These are phyloP conservation scores for Xylariomycetidae sp. DNA, from an alignment of 2,329 filamentous ascomycete species.

Conservation along the genomic window DNA sequence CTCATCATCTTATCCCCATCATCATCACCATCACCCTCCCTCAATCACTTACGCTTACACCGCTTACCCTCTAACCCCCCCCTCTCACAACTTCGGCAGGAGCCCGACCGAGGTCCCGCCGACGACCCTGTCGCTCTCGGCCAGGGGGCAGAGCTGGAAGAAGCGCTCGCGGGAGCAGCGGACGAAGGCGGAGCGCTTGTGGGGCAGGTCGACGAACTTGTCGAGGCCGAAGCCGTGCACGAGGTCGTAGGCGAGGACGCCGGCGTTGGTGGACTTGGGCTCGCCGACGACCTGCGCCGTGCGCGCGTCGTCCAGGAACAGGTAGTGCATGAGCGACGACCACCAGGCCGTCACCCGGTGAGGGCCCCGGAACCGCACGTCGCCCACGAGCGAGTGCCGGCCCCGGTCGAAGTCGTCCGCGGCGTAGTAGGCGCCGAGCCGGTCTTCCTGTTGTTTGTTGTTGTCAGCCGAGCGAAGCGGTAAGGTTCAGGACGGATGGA, in stretches of 20 bases:
- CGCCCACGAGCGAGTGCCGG: conserved; percentile 54
- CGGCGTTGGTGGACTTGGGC: conserved; percentile 66
- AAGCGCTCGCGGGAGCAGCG: conserved; percentile 62
- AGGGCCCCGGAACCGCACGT: conserved; percentile 55
- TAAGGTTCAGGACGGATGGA: no score
- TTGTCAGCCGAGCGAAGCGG: no score
- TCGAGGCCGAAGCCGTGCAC: conserved; percentile 69
- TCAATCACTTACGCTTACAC: no score
- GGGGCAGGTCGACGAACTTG: conserved; percentile 67
- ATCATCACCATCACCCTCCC: background rate
- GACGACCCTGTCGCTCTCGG: conserved; percentile 51
- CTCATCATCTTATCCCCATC: background rate
- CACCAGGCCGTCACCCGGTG: conserved; percentile 59
- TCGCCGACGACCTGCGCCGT: conserved; percentile 60
- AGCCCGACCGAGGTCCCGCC: conserved; percentile 49
- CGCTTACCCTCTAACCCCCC: background rate
- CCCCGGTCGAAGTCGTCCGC: conserved; percentile 54
- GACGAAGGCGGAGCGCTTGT: conserved; percentile 67
- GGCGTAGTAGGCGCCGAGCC: conserved; percentile 51
- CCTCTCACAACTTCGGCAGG: conserved; percentile 46
- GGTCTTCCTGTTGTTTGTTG: conserved; percentile 55
- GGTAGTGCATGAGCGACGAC: conserved; percentile 58
- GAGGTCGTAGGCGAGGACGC: conserved; percentile 69
- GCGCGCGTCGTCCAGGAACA: conserved; percentile 57
- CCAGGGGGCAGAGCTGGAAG: conserved; percentile 62